These are phyloP conservation scores for Cardamine occulta DNA, from an alignment of 345 rosid species.

Conservation along the genomic window DNA sequence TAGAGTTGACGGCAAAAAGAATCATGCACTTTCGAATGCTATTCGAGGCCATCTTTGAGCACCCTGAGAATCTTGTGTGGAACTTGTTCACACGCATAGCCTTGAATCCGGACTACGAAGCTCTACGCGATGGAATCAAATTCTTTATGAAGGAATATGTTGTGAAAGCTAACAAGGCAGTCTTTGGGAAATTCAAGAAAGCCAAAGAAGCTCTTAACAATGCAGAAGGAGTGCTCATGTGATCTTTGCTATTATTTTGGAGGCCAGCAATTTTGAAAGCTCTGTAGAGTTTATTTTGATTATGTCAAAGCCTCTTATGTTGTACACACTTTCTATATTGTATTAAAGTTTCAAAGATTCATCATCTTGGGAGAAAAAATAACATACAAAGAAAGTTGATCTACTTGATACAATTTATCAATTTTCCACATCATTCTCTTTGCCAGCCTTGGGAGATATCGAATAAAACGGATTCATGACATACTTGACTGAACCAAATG, in stretches of 20 bases:
- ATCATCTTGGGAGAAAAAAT: no score
- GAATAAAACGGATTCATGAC: no score
- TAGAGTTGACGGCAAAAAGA: slow-evolving; percentile 61
- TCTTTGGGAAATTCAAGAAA: slow-evolving; percentile 57
- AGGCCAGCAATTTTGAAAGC: slow-evolving; percentile 10
- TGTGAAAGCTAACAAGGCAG: slow-evolving; percentile 51
- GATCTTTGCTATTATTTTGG: not conserved
- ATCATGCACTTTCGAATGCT: slow-evolving; percentile 85
- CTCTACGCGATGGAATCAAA: slow-evolving; percentile 66
- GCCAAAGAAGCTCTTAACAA: slow-evolving; percentile 81
- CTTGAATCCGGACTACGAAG: slow-evolving; percentile 66
- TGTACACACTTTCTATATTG: not conserved
- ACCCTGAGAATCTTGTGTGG: slow-evolving; percentile 69
- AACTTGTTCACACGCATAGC: slow-evolving; percentile 78
- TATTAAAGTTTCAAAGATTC: no score
- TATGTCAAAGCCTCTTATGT: slow-evolving; percentile 12
- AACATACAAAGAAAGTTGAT: no score
- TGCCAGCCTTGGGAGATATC: no score
- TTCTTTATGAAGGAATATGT: slow-evolving; percentile 77
- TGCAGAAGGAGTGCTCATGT: slow-evolving; percentile 66
- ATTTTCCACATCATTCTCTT: no score
- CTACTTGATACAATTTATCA: no score
- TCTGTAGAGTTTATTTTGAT: slow-evolving; percentile 6
- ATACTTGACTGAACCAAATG: no score
- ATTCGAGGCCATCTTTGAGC: slow-evolving; percentile 73